Base-by-base conservation (phyloP, 177 flowering plant genomes). In the Tripterygium wilfordii region DNA sequence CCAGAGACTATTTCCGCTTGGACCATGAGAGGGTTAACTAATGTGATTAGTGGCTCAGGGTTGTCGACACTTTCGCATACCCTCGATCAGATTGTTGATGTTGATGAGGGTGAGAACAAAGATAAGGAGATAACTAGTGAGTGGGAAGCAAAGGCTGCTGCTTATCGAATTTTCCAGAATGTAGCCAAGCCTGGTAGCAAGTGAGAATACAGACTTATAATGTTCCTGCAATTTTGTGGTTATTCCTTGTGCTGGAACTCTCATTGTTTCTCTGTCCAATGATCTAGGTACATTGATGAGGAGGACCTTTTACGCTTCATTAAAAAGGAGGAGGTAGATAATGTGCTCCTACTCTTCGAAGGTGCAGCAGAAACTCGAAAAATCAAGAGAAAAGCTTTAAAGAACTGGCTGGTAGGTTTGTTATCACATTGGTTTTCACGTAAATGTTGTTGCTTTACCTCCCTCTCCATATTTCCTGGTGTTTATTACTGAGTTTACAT, bases 361-460 rank as follows among this genome's bases (percentile, higher is more conserved):
- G 95, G 80, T 56, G 84, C 80, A n/a, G 78, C 48, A n/a, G 96
- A 83, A n/a, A n/a, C n/a, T n/a, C n/a, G n/a, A n/a, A 67, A 71
- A 56, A 83, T 88, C 21, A 74, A 70, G 66, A 75, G 71, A 57
- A 53, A 61, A 27, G 35, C 76, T 53, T 60, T 91, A 43, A 70
- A 65, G 55, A 75, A 75, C 23, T 91, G 96, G 96, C 76, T 88
- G 89, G 98, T 85, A 62, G 63, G 80, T 52, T 46, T 25, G 18
- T 19, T 18, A 17, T 30, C 26, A 8, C 43, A 12, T 18, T 58
- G 15, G 1, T 15, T 24, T 20, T 21, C 44, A n/a, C 14, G 3
- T 3, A 10, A 40, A 6, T 7, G 7, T 15, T 13, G 14, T 6
- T 35, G 14, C 38, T 5, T 4, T 5, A 5, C 16, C 14, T 35